These are phyloP conservation scores for Bretziella fagacearum DNA, from an alignment of 2,329 filamentous ascomycete species.

Conservation along the genomic window DNA sequence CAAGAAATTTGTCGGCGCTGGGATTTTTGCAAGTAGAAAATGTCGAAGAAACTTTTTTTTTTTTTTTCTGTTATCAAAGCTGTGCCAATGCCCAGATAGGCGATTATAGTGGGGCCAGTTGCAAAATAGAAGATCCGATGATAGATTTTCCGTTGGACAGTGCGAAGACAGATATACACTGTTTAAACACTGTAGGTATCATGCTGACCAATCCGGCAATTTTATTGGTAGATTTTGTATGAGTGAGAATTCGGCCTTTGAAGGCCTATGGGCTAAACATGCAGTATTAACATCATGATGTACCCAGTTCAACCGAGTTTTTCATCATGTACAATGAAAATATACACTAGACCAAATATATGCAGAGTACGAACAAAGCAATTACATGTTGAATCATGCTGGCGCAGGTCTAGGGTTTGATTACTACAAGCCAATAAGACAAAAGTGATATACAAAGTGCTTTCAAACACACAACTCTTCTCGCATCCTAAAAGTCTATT, in stretches of 20 bases:
- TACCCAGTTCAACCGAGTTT: too few relatives aligned
- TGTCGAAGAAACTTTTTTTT: slow-evolving; percentile 14
- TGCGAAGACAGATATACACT: not conserved
- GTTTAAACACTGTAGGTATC: slow-evolving; percentile 1
- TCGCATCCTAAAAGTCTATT: not conserved
- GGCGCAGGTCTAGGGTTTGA: slow-evolving; percentile 10
- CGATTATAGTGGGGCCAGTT: slow-evolving; percentile 13
- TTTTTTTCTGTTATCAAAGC: slow-evolving; percentile 15
- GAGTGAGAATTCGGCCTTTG: too few relatives aligned
- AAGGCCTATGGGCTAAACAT: too few relatives aligned
- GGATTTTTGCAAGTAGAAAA: not conserved
- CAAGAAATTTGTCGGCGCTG: not conserved
- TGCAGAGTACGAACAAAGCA: not conserved
- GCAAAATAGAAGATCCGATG: slow-evolving; percentile 7
- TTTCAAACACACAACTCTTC: slow-evolving; percentile 10
- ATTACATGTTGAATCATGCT: slow-evolving; percentile 6
- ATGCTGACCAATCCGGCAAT: too few relatives aligned
- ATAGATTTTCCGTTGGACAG: slow-evolving; percentile 4
- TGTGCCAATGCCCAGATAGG: slow-evolving; percentile 14
- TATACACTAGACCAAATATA: not conserved
- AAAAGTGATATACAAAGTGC: slow-evolving; percentile 14
- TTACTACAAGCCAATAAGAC: slow-evolving; percentile 10
- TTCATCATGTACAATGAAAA: not conserved
- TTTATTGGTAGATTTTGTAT: too few relatives aligned
- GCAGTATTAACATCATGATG: too few relatives aligned